A percentile compares a stretch with the other conserved stretches of the same genome.
Evolutionary conservation across 208 protist genomes (phyloP).

Genomic region (Trichomonas vaginalis): DNA sequence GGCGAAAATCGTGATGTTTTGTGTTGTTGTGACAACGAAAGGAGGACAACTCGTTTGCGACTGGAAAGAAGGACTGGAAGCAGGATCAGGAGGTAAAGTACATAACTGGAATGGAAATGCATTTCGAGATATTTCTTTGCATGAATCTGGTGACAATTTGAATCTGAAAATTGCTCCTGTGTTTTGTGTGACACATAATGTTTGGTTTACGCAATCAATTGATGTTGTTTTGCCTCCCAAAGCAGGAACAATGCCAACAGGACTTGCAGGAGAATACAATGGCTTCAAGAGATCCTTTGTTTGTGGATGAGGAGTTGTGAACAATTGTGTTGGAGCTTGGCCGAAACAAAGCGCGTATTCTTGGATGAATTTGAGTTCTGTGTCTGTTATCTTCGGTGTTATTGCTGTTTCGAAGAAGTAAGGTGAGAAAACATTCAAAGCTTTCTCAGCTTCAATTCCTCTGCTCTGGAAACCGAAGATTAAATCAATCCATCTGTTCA

Average conservation of each 20-base stretch:
- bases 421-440: not conserved
- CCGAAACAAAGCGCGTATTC: slow-evolving; percentile 8
- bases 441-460: not conserved
- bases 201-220: not conserved
- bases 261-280: not conserved
- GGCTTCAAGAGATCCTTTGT: not conserved
- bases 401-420: not conserved
- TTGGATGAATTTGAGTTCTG: not conserved
- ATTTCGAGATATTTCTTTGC: not conserved
- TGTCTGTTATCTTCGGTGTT: not conserved
- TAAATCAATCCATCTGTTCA: slow-evolving; percentile 90
- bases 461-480: slow-evolving; percentile 62
- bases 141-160: not conserved
- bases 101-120: not conserved
- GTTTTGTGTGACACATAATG: not conserved
- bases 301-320: not conserved
- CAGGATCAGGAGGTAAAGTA: not conserved
- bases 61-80: not conserved
- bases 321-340: slow-evolving; percentile 8
- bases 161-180: not conserved
- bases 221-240: not conserved
- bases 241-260: not conserved
- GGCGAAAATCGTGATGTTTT: not conserved
- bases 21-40: not conserved
- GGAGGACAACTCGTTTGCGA: not conserved